These are phyloP conservation scores for Tuber umbilicatum DNA, from an alignment of 495 filamentous ascomycete species.

Conservation along the genomic window DNA sequence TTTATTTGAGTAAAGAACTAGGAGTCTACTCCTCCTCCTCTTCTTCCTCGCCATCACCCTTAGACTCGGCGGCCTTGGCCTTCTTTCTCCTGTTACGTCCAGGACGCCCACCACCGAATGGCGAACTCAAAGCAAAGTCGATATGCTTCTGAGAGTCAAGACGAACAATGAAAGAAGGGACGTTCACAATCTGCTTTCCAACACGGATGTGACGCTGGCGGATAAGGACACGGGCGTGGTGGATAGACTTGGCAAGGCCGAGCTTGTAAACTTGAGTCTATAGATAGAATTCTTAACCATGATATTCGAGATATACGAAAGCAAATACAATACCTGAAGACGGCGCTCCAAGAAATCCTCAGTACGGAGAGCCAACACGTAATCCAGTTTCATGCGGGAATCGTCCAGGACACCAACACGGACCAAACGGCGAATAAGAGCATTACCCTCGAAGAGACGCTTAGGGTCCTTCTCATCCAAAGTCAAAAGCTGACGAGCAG, in stretches of 20 bases:
- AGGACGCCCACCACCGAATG: slow-evolving; percentile 92
- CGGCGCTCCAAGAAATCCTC: slow-evolving; percentile 99
- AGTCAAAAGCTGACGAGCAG: slow-evolving; percentile 99
- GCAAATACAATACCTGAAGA: slow-evolving; percentile 50
- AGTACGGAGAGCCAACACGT: slow-evolving; percentile 94
- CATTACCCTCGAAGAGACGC: slow-evolving; percentile 99
- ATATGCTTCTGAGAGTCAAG: slow-evolving; percentile 99
- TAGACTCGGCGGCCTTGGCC: slow-evolving; percentile 87
- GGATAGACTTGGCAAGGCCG: slow-evolving; percentile 97
- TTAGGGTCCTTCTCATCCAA: slow-evolving; percentile 99
- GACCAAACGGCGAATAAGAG: slow-evolving; percentile 98
- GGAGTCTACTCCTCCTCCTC: slow-evolving; percentile 67
- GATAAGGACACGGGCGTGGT: slow-evolving; percentile 99
- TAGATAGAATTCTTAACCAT: background rate
- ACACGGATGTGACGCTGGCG: slow-evolving; percentile 98
- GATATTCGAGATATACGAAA: background rate
- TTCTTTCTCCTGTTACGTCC: slow-evolving; percentile 99
- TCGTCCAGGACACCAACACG: slow-evolving; percentile 99
- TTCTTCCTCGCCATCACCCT: slow-evolving; percentile 80
- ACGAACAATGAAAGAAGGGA: slow-evolving; percentile 97
- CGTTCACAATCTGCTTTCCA: slow-evolving; percentile 99
- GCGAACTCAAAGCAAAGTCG: slow-evolving; percentile 94
- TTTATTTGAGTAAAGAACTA: slow-evolving; percentile 10
- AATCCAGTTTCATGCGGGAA: slow-evolving; percentile 99
- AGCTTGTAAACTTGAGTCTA: slow-evolving; percentile 99